Evolutionary conservation across 139 green algal genomes (phyloP).

Genomic region (Diplosphaera chodatii): DNA sequence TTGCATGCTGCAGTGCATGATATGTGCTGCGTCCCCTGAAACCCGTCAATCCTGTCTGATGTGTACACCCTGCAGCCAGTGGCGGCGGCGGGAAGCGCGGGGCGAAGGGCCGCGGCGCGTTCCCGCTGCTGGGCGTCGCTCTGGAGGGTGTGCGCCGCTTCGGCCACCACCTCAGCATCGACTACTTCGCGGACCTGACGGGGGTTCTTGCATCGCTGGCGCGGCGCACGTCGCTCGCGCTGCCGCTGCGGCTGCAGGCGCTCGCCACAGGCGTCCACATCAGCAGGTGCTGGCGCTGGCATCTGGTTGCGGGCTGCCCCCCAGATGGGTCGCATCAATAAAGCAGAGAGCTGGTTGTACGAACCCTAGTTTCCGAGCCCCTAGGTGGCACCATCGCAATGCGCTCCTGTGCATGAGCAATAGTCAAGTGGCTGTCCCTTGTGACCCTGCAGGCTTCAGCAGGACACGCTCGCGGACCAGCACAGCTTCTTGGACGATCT

Average conservation of each 20-base stretch:
- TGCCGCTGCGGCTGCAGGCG: constrained; percentile 45
- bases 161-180: constrained; percentile 70
- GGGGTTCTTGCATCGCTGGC: constrained; percentile 46
- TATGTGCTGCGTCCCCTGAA: no score
- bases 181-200: constrained; percentile 74
- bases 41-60: no score
- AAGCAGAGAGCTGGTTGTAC: no score
- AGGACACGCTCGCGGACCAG: constrained; percentile 4
- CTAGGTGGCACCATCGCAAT: no score
- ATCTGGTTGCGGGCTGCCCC: no score
- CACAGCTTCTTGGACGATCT: not conserved
- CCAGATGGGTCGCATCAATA: no score
- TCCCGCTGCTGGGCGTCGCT: constrained; percentile 60
- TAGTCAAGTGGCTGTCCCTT: no score
- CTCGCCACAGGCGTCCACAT: constrained; percentile 56
- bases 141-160: constrained; percentile 59
- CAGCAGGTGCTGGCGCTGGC: no score
- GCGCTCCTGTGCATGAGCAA: no score
- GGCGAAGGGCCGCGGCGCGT: constrained; percentile 14
- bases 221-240: constrained; percentile 34
- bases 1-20: no score
- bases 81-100: constrained; percentile 1
- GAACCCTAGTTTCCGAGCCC: no score
- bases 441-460: constrained; percentile 1
- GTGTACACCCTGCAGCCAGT: no score